Conservation (phyloP, 2,329 filamentous ascomycete species). For the Penicillium glabrum region DNA sequence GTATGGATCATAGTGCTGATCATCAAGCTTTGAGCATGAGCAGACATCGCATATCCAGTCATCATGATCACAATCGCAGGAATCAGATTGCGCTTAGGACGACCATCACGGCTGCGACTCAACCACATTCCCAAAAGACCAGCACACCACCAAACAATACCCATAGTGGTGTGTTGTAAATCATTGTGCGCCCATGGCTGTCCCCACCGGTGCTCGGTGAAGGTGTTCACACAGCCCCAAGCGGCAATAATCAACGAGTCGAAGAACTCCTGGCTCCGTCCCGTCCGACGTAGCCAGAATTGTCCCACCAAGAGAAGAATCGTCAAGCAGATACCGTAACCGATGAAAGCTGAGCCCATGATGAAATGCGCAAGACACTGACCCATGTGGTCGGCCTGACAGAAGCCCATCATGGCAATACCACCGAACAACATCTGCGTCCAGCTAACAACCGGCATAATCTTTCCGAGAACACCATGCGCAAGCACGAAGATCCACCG, state of each 20-base stretch:
- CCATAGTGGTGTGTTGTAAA: slow-evolving; percentile 98
- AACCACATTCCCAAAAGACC: slow-evolving; percentile 91
- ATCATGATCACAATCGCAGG: slow-evolving; percentile 87
- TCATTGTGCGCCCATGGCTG: slow-evolving; percentile 86
- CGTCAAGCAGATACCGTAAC: slow-evolving; percentile 83
- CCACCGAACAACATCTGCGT: slow-evolving; percentile 94
- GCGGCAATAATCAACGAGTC: slow-evolving; percentile 86
- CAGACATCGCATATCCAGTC: slow-evolving; percentile 94
- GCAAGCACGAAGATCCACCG: slow-evolving; percentile 68
- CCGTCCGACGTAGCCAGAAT: slow-evolving; percentile 76
- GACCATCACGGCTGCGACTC: slow-evolving; percentile 76
- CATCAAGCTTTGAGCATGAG: slow-evolving; percentile 79
- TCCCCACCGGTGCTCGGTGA: slow-evolving; percentile 96
- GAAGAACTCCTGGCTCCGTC: slow-evolving; percentile 94
- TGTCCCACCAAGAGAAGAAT: slow-evolving; percentile 87
- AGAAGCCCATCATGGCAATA: slow-evolving; percentile 89
- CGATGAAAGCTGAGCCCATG: slow-evolving; percentile 96
- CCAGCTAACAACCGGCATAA: slow-evolving; percentile 85
- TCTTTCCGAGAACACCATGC: slow-evolving; percentile 82
- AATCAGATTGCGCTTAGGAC: slow-evolving; percentile 88
- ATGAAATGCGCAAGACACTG: slow-evolving; percentile 97
- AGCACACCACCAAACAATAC: slow-evolving; percentile 97
- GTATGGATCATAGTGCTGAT: slow-evolving; percentile 85
- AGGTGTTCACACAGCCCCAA: slow-evolving; percentile 97
- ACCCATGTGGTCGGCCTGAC: slow-evolving; percentile 83